These are phyloP conservation scores for Petunia hybrid DNA, from an alignment of 305 asterid genomes.

Conservation along the genomic window DNA sequence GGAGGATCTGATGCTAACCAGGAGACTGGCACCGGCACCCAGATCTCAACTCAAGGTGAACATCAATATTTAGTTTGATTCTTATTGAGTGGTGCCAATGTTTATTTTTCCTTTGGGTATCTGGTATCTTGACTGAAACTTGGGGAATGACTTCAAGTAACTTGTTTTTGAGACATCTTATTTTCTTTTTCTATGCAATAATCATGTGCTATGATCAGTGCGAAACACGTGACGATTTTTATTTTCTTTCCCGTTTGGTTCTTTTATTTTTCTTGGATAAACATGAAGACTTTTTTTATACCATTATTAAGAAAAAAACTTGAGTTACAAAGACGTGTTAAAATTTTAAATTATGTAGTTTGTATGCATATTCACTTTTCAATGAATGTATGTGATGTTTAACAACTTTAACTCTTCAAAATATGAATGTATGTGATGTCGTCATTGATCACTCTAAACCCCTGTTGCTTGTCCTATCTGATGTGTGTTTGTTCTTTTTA, in stretches of 20 bases:
- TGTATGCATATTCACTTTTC: background rate
- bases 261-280: background rate
- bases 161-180: background rate
- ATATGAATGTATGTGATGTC: background rate
- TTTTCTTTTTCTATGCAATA: background rate
- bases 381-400: background rate
- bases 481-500: background rate
- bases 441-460: slow-evolving; percentile 13
- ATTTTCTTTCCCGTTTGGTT: background rate
- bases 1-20: slow-evolving; percentile 53
- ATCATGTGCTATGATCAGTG: slow-evolving; percentile 12
- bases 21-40: slow-evolving; percentile 39
- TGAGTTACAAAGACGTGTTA: background rate
- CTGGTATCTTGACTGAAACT: slow-evolving; percentile 13
- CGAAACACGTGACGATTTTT: slow-evolving; percentile 3
- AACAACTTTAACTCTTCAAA: background rate
- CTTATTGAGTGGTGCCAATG: background rate
- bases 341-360: background rate
- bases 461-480: slow-evolving; percentile 2
- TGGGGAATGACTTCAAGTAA: slow-evolving; percentile 25
- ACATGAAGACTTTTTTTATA: background rate
- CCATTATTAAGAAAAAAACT: no score
- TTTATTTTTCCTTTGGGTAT: slow-evolving; percentile 12
- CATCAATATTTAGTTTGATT: slow-evolving; percentile 8
- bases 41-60: slow-evolving; percentile 57